phyloP scores from a whole-genome alignment of 2,329 filamentous ascomycete species.

The Phaeomoniella chlamydospora region DNA sequence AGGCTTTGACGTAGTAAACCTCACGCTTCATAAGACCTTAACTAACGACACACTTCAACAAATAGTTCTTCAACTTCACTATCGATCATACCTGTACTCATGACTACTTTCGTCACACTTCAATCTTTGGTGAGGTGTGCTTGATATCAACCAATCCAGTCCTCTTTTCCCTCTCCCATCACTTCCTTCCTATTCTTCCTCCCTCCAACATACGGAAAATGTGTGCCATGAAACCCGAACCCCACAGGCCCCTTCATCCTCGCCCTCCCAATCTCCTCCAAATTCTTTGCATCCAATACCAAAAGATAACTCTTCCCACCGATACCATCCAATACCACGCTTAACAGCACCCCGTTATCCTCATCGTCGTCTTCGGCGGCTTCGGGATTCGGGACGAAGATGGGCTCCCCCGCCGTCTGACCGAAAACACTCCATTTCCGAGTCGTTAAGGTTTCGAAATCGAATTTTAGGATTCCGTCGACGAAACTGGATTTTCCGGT shows the following conservation, averaged over 20 bases:
- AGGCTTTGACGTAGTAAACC: too few species aligned
- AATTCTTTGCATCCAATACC: slow-evolving; percentile 32
- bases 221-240: slow-evolving; percentile 39
- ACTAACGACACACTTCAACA: too few species aligned
- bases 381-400: slow-evolving; percentile 31
- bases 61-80: too few species aligned
- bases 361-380: slow-evolving; percentile 20
- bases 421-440: slow-evolving; percentile 30
- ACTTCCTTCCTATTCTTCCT: too few species aligned
- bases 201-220: slow-evolving; percentile 18
- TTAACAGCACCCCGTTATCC: slow-evolving; percentile 38
- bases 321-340: slow-evolving; percentile 36
- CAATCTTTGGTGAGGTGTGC: too few species aligned
- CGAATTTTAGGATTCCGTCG: slow-evolving; percentile 38
- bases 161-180: too few species aligned
- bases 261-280: slow-evolving; percentile 36
- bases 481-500: slow-evolving; percentile 32
- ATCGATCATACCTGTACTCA: too few species aligned
- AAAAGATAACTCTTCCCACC: slow-evolving; percentile 37
- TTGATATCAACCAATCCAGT: too few species aligned
- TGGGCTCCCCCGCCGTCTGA: slow-evolving; percentile 38
- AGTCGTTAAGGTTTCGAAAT: slow-evolving; percentile 25
- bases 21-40: too few species aligned
- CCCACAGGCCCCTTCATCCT: slow-evolving; percentile 32
- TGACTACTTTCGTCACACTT: too few species aligned